Conservation (phyloP, 768 basidiomycete species). For the Lactarius akahatsu region DNA sequence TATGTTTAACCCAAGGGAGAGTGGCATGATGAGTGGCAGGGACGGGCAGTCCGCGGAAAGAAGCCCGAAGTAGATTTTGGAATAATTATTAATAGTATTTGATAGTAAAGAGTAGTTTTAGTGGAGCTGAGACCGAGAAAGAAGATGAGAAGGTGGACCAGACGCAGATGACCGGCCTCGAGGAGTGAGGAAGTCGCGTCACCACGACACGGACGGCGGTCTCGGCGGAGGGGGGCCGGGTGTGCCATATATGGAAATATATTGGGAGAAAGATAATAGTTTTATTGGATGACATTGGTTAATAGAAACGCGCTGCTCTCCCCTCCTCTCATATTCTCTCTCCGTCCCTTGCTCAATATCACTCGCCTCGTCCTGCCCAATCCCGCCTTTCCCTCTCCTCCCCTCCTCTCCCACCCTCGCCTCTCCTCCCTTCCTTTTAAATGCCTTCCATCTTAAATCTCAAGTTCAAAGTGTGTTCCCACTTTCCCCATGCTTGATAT, state of each 20-base stretch:
- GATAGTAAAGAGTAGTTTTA: conserved; percentile 1
- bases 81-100: conserved; percentile 3
- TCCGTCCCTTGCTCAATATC: conserved; percentile 1
- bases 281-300: not conserved
- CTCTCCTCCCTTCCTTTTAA: conserved; percentile 28
- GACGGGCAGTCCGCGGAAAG: conserved; percentile 21
- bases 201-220: conserved; percentile 1
- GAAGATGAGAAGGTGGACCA: not conserved
- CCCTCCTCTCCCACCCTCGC: not conserved
- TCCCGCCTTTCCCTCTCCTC: not conserved
- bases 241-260: not conserved
- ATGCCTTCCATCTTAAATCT: conserved; percentile 85
- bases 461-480: conserved; percentile 70
- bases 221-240: conserved; percentile 5
- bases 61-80: conserved; percentile 2
- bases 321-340: not conserved
- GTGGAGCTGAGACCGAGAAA: conserved; percentile 4
- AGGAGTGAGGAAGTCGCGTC: conserved; percentile 18
- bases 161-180: conserved; percentile 26
- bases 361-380: not conserved
- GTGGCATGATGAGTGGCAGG: conserved; percentile 3
- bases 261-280: not conserved
- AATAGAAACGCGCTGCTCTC: not conserved
- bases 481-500: conserved; percentile 20
- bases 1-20: conserved; percentile 1